Percentiles rank a stretch among this genome's conserved stretches.
Evolutionary conservation across 306 rosid genomes (phyloP).

Genomic region (Prunus mongolica): DNA sequence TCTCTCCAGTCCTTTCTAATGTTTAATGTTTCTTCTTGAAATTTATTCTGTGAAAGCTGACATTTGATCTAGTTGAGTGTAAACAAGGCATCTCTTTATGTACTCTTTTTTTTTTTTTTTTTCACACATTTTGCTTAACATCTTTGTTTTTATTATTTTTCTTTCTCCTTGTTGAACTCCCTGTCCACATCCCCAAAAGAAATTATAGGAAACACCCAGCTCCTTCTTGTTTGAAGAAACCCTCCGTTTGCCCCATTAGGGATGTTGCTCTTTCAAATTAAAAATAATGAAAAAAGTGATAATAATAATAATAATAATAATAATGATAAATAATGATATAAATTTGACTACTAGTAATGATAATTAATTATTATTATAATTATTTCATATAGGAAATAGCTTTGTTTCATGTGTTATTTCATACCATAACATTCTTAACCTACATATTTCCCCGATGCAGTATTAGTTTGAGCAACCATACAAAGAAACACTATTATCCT

Average conservation of each 20-base stretch:
- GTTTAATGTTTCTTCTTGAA: not conserved
- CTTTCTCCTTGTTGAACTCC: not conserved
- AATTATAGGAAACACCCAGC: not conserved
- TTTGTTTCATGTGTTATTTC: not conserved
- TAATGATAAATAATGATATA: too few species aligned
- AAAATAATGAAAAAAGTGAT: too few species aligned
- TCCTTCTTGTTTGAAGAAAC: too few species aligned
- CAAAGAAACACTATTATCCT: not conserved
- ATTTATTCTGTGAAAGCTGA: not conserved
- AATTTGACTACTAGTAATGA: not conserved
- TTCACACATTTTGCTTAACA: not conserved
- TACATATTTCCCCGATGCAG: not conserved
- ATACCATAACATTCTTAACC: not conserved
- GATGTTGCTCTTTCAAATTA: not conserved
- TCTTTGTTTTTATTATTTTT: not conserved
- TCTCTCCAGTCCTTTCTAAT: not conserved
- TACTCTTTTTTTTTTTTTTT: not conserved
- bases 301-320: too few species aligned
- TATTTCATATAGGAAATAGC: not conserved
- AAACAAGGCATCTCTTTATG: not conserved
- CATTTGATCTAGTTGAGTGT: not conserved
- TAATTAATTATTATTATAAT: too few species aligned
- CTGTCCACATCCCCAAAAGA: not conserved
- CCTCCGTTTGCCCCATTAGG: not conserved
- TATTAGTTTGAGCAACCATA: not conserved